These are phyloP conservation scores for Ramularia endophylla DNA, from an alignment of 2,329 filamentous ascomycete genomes.

Conservation along the genomic window DNA sequence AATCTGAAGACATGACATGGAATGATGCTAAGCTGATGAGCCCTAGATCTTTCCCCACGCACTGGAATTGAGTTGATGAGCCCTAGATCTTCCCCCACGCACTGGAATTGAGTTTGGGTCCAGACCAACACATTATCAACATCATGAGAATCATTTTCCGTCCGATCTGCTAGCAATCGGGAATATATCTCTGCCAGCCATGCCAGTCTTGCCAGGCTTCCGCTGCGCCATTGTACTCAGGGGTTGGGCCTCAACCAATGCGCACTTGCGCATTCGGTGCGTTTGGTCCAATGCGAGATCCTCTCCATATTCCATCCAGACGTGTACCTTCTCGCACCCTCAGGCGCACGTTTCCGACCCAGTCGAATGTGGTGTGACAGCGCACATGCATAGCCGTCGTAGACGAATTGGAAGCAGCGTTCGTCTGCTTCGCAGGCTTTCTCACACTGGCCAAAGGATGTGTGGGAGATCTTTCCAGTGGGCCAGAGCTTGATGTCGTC, in stretches of 20 bases:
- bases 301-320: constrained; percentile 32
- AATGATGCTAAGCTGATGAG: too few relatives aligned
- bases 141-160: too few relatives aligned
- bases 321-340: constrained; percentile 24
- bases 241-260: constrained; percentile 30
- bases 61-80: too few relatives aligned
- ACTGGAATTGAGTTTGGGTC: too few relatives aligned
- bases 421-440: constrained; percentile 22
- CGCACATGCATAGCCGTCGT: constrained; percentile 5
- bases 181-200: too few relatives aligned
- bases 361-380: constrained; percentile 30
- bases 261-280: constrained; percentile 31
- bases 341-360: constrained; percentile 31
- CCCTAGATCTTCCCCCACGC: too few relatives aligned
- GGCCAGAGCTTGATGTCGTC: not conserved
- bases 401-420: constrained; percentile 31
- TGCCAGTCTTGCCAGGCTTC: too few relatives aligned
- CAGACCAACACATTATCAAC: too few relatives aligned
- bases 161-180: too few relatives aligned
- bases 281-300: constrained; percentile 28
- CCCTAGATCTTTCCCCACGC: too few relatives aligned
- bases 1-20: too few relatives aligned
- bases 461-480: not conserved
- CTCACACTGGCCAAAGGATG: constrained; percentile 17
- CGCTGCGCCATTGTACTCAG: too few relatives aligned